Conservation (phyloP, 352 stramenopile species). For the Globisporangium apiculatum region DNA sequence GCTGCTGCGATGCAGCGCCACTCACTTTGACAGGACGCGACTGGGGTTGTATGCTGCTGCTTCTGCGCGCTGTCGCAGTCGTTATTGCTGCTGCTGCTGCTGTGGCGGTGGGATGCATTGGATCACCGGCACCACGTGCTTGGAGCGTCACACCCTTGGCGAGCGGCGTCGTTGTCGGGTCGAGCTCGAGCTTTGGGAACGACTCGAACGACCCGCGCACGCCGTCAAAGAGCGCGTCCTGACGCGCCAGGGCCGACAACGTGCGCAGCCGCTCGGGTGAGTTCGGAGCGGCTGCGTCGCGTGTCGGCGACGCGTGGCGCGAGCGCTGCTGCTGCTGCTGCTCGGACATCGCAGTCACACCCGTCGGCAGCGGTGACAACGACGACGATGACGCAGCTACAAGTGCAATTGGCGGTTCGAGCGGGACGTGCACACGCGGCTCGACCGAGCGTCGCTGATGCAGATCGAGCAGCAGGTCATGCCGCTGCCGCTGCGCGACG, state of each 20-base stretch:
- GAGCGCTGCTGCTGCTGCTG: no score
- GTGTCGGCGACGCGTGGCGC: no score
- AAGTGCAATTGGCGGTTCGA: no score
- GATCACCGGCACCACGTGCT: no score
- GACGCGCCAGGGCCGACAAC: no score
- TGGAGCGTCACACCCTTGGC: conserved; percentile 38
- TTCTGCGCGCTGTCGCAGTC: neutral
- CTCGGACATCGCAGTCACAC: no score
- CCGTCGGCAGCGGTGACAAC: no score
- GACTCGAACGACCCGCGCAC: conserved; percentile 28
- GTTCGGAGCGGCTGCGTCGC: no score
- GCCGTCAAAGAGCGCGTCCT: conserved; percentile 27
- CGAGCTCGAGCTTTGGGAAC: conserved; percentile 31
- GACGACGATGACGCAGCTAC: no score
- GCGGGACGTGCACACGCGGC: conserved; percentile 23
- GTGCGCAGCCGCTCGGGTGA: no score
- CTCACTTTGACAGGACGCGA: no score
- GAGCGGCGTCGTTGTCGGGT: conserved; percentile 33
- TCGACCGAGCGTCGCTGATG: conserved; percentile 25
- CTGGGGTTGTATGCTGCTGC: no score
- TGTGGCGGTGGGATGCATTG: neutral
- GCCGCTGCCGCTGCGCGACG: conserved; percentile 28
- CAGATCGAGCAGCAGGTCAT: conserved; percentile 34
- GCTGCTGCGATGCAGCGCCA: neutral
- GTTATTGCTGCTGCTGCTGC: neutral